These are phyloP conservation scores for Pterula multifida DNA, from an alignment of 1,284 basidiomycete genomes.

Conservation along the genomic window DNA sequence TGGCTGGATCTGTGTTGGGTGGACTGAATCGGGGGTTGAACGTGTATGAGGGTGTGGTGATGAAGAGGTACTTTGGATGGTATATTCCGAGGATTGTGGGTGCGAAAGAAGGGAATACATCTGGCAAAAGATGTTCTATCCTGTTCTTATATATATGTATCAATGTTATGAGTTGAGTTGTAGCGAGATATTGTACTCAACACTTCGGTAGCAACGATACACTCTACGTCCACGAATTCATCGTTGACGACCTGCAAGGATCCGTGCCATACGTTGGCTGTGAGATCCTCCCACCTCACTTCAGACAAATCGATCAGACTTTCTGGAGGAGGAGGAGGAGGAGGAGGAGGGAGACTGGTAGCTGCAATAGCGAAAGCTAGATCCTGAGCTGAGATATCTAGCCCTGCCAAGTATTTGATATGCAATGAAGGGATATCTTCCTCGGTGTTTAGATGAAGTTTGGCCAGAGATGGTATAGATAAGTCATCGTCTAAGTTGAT, in stretches of 20 bases:
- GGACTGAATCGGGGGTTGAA: conserved; percentile 82
- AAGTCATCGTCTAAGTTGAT: neutral
- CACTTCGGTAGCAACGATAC: conserved; percentile 83
- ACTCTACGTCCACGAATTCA: conserved; percentile 65
- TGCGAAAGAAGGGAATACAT: conserved; percentile 65
- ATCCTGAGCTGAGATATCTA: conserved; percentile 47
- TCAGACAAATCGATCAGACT: conserved; percentile 16
- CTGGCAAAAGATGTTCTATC: conserved; percentile 77
- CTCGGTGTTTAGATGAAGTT: conserved; percentile 19
- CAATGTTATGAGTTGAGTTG: conserved; percentile 6
- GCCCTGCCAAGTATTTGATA: conserved; percentile 43
- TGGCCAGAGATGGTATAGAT: conserved; percentile 12
- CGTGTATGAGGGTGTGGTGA: conserved; percentile 85
- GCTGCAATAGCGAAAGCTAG: conserved; percentile 38
- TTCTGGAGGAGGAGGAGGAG: conserved; percentile 11
- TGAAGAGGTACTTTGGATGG: conserved; percentile 64
- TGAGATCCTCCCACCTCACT: conserved; percentile 62
- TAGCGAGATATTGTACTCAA: conserved; percentile 25
- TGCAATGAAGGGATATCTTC: conserved; percentile 49
- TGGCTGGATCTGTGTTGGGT: conserved; percentile 30
- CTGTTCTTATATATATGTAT: conserved; percentile 24
- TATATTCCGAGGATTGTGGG: conserved; percentile 78
- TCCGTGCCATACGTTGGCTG: conserved; percentile 73
- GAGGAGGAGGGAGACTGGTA: conserved; percentile 24
- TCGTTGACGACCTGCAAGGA: conserved; percentile 69